Evolutionary conservation across 1,284 basidiomycete species (phyloP), one percentile per base, ranked within the genome.

Genomic region (Farysia itapuensis): DNA sequence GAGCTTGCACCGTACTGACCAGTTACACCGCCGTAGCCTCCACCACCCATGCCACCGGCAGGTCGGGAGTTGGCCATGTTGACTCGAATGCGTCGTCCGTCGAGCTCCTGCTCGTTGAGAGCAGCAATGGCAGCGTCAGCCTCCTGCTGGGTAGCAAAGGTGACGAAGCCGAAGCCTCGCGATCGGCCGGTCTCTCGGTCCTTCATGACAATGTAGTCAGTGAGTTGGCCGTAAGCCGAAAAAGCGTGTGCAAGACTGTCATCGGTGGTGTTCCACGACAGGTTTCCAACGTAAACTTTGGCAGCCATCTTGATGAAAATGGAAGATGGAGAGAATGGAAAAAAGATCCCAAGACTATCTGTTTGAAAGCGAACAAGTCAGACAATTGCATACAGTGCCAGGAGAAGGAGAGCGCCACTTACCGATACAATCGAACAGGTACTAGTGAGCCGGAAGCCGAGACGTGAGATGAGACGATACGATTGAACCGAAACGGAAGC

Each of bases 131-230:
- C 91, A 53, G 81, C 81, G 38, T 88, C 81, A 44, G 92, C 92
- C 79, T 95, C 89, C 43, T 75, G 72, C 57, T 77, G 70, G 29
- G 70, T 57, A 40, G 59, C 61, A 52, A 65, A 75, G 43, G 72
- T 76, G 69, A 96, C 91, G 79, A 95, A 95, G 59, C 92, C 92
- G 79, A 96, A 96, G 77, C 92, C 73, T 49, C 73, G 89, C 68
- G 91, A 94, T 77, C 91, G 89, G 67, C 90, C 89, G 61, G 92
- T 94, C 78, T 94, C 91, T 76, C 91, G 89, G 81, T 95, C 92
- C 81, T 90, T 89, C 91, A 94, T 94, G 80, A 95, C 91, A 43
- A 74, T 67, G 63, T 75, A 75, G 64, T 75, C 73, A 21, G 72
- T 73, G 36, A 75, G 67, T 51, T 73, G 68, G 26, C 73, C 74